Evolutionary conservation across 768 basidiomycete genomes (phyloP), one percentile per base, ranked within the genome.

Genomic region (Suillus ampliporus): DNA sequence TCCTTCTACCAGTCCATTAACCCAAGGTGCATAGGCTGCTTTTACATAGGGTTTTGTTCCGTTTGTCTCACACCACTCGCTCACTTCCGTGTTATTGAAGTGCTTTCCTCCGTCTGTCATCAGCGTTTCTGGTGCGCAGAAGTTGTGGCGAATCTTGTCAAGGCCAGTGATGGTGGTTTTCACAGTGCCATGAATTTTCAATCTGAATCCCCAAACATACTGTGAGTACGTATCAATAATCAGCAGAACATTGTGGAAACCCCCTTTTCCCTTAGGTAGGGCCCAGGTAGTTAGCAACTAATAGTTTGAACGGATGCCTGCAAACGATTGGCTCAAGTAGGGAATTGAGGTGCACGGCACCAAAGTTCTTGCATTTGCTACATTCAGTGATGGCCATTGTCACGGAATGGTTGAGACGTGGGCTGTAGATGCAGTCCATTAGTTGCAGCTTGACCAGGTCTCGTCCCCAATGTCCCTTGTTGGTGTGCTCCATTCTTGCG

Each of bases 11-110:
- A 79, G 64, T 0, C 79, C 74, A 54, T 80, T 81, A 13, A 80
- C 64, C 81, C 79, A 82, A 7, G 79, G 80, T 15, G 78, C 69
- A 54, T 82, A 82, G 1, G 76, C 75, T 13, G 77, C 46, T 0
- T 67, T 62, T 0, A 74, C 63, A 13, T 73, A 63, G 4, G 67
- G 61, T 31, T 69, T 56, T 1, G 67, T 69, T 0, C 69, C 65
- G 14, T 64, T 37, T 19, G 57, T 21, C 2, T 64, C 60, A 57
- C 78, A 83, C 54, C 67, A 65, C 2, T 60, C 68, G 0, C 41
- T 3, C 0, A 82, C 72, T 7, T 76, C 75, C 5, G 67, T 34
- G 64, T 75, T 77, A 31, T 77, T 67, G 63, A 82, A 82, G 58
- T 80, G 75, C 2, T 61, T 48, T 0, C 79, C 77, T 0, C 79